A percentile compares a stretch with the other conserved stretches of the same genome.
These are phyloP conservation scores for Boletus rubropictus DNA, from an alignment of 768 basidiomycete species.

Conservation along the genomic window DNA sequence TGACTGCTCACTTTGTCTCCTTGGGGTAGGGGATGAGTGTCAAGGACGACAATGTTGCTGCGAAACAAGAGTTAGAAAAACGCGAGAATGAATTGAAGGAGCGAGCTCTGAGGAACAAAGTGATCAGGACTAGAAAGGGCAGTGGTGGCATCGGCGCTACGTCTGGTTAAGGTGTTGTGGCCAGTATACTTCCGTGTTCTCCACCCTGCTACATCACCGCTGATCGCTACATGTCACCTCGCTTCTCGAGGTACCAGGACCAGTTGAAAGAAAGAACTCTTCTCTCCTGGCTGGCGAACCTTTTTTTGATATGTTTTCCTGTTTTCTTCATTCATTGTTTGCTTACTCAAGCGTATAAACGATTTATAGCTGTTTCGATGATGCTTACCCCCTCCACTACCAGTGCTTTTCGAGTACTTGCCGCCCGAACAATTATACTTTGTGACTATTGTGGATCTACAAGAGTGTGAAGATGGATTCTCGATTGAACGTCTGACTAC, in stretches of 20 bases:
- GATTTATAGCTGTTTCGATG: constrained; percentile 19
- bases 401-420: constrained; percentile 20
- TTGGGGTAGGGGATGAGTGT: constrained; percentile 20
- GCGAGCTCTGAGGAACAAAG: constrained; percentile 76
- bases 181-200: constrained; percentile 20
- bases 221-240: constrained; percentile 22
- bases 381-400: constrained; percentile 5
- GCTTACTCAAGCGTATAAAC: constrained; percentile 20
- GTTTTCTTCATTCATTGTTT: not conserved
- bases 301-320: constrained; percentile 16
- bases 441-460: constrained; percentile 5
- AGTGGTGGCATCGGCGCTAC: constrained; percentile 21
- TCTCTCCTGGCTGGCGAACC: constrained; percentile 20
- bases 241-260: constrained; percentile 22
- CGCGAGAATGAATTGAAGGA: constrained; percentile 80
- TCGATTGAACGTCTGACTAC: constrained; percentile 1
- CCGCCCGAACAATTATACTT: constrained; percentile 16
- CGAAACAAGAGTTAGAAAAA: constrained; percentile 49
- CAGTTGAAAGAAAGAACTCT: constrained; percentile 14
- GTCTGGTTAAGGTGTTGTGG: constrained; percentile 20
- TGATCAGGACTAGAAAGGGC: constrained; percentile 62
- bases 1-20: constrained; percentile 7
- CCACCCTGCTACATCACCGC: constrained; percentile 8
- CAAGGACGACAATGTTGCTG: constrained; percentile 1
- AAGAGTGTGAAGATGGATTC: not conserved